Base-by-base conservation (phyloP, 2,329 filamentous ascomycete genomes). In the Ophioceras dolichostomum region DNA sequence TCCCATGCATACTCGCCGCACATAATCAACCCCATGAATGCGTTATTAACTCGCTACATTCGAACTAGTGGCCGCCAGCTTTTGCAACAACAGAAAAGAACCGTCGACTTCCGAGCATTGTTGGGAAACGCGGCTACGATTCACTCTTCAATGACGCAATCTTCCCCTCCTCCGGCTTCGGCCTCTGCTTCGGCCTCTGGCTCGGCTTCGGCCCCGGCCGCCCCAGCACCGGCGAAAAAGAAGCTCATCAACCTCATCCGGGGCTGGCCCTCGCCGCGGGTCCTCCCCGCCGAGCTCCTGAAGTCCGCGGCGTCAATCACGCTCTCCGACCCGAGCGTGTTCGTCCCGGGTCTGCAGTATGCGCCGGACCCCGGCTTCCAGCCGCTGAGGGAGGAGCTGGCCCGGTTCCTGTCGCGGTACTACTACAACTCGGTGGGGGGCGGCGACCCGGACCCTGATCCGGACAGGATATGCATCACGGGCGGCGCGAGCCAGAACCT, bases 401-500 rank as follows among this genome's bases (percentile, higher is more conserved):
- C 84, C 4, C 52, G 58, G 28, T 94, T 84, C 83, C 64, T 94
- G 29, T 69, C 65, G 1, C 47, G 51, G 1, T 79, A 79, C 49
- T 89, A 85, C 52, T 21, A 18, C 1, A 6, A 28, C 35, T 49
- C 57, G n/a, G 7, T 12, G 7, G 8, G 8, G 7, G 7, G 7
- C 12, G 7, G 8, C 12, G 9, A 39, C 46, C 40, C 35, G 6
- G 35, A 42, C 16, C 46, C 55, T 5, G 64, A 67, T 12, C 50
- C 67, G 4, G 65, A 74, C 3, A 70, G 84, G 22, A 79, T 94
- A 38, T 83, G 79, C 52, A 79, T 94, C 53, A 84, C 83, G 0
- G 86, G 87, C 32, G 88, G 88, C 13, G 88, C 88, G 3, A 84
- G 77, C 45, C 87, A 94, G 64, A 87, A 79, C 52, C 56, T 94